Evolutionary conservation across 257 asterid species (phyloP).

Genomic region (Penstemon eatonii): DNA sequence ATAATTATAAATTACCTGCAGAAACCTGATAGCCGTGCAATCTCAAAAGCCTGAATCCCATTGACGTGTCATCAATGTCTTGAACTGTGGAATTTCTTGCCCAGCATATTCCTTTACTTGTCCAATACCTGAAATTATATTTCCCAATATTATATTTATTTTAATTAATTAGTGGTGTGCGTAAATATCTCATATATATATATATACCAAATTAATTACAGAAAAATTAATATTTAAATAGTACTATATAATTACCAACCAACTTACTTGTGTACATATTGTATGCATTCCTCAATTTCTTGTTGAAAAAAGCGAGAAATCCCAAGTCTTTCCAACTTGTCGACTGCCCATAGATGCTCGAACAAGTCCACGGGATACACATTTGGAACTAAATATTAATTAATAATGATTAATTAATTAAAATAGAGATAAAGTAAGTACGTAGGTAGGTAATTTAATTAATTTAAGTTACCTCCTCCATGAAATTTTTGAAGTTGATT

Average conservation of each 20-base stretch:
- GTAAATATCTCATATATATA: not conserved
- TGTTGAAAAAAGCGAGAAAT: conserved; percentile 36
- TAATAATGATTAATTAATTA: not conserved
- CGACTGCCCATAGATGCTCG: conserved; percentile 47
- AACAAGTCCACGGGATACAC: conserved; percentile 41
- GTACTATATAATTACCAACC: not conserved
- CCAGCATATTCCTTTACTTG: conserved; percentile 36
- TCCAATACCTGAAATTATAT: conserved; percentile 41
- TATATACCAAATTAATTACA: not conserved
- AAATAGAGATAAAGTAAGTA: too few species aligned
- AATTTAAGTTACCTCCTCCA: conserved; percentile 69
- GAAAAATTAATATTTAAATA: not conserved
- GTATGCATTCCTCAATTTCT: conserved; percentile 35
- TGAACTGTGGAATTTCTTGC: conserved; percentile 33
- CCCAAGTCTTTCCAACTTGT: conserved; percentile 46
- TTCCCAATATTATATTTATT: not conserved
- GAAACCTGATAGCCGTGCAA: conserved; percentile 35
- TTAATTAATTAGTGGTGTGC: not conserved
- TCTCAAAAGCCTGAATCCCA: conserved; percentile 47
- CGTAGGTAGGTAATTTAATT: too few species aligned
- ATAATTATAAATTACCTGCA: conserved; percentile 22
- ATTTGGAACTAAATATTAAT: conserved; percentile 15
- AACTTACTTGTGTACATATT: conserved; percentile 33
- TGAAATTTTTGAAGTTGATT: conserved; percentile 52
- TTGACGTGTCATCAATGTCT: conserved; percentile 44